Base-by-base conservation (phyloP, 805 yeast species). In the Hanseniaspora guilliermondii region DNA sequence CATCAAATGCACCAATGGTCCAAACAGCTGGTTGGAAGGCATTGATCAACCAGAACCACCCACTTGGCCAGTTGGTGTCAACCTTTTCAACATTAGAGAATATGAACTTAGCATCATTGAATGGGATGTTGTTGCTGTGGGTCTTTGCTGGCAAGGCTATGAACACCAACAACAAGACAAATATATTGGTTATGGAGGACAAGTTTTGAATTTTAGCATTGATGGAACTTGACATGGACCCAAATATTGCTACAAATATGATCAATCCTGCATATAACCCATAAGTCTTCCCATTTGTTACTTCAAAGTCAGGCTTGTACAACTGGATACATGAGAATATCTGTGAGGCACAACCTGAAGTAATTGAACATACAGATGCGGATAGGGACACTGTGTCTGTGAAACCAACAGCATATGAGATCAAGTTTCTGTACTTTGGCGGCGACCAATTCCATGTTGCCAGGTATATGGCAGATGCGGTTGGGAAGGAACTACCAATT, bases 1-100 rank as follows among this genome's bases (percentile, higher is more conserved):
- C 76, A 64, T 83, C 88, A 65, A 80, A 82, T 0, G 85, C 82
- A 30, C 85, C 85, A 65, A 83, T 80, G 21, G 87, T 81, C 89
- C 91, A 83, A 57, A 82, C 76, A 2, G 82, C 79, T 0, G 87
- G 80, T 76, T 79, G 74, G 74, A 80, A 76, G 12, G 76, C 70
- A 53, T 65, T 68, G 60, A 79, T 69, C 53, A 75, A 62, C 59
- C 71, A 62, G 70, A 78, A 72, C 80, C 82, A 79, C 33, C 85
- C 85, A 38, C 64, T 66, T 11, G 80, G 73, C 80, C 85, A 82
- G 30, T 71, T 73, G 30, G 78, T 68, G 21, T 78, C 70, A 47
- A 63, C 64, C 62, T 78, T 79, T 32, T 74, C 69, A 50, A 75
- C 70, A 47, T 73, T 64, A 16, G 79, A 78, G 62, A 81, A 82